Conservation (phyloP, 306 rosid species). For the Cucumis cinereus region DNA sequence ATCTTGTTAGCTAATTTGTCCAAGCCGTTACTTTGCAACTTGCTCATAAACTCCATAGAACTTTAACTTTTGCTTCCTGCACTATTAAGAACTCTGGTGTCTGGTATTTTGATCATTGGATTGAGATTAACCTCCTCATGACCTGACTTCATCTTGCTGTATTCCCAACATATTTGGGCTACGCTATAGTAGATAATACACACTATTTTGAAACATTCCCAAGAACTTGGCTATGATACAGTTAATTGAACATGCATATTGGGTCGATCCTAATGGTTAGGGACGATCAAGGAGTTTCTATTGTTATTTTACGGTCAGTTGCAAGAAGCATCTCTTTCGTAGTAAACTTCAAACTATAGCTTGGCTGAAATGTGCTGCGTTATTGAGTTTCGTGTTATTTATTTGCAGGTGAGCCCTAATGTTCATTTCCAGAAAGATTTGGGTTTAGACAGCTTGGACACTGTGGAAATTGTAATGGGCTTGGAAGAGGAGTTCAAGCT, state of each 20-base stretch:
- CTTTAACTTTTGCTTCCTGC: background rate
- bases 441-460: conserved; percentile 97
- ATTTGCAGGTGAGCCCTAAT: conserved; percentile 55
- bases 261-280: background rate
- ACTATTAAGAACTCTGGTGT: background rate
- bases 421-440: conserved; percentile 86
- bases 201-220: background rate
- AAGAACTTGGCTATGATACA: background rate
- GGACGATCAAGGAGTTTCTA: background rate
- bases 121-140: background rate
- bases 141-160: background rate
- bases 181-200: background rate
- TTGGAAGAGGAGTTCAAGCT: conserved; percentile 96
- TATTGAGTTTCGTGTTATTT: too few species aligned
- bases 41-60: too few species aligned
- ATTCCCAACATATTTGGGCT: background rate
- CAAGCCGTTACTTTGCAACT: too few species aligned
- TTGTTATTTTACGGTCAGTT: background rate
- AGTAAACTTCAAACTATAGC: background rate
- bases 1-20: too few species aligned
- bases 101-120: background rate
- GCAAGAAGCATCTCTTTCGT: background rate
- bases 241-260: background rate
- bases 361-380: too few species aligned
- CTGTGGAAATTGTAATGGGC: conserved; percentile 93